Conservation (phyloP, 2,329 filamentous ascomycete species). For the Claviceps cyperi region DNA sequence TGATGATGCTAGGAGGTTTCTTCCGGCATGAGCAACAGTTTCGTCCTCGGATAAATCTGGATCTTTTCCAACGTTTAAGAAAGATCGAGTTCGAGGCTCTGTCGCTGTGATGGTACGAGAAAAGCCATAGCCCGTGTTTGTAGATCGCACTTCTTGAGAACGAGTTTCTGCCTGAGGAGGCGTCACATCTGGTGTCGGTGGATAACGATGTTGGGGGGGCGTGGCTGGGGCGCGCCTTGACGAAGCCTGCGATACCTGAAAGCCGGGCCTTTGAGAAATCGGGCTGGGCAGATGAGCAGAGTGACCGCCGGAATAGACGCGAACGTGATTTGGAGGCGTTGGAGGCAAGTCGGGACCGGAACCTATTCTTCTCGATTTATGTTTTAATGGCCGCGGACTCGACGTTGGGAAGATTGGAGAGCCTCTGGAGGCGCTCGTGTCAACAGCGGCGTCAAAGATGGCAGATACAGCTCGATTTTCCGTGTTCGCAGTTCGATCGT, state of each 20-base stretch:
- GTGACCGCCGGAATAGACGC: slow-evolving; percentile 38
- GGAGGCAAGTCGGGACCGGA: slow-evolving; percentile 40
- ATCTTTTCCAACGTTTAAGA: slow-evolving; percentile 55
- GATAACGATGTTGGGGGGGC: slow-evolving; percentile 50
- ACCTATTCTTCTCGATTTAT: slow-evolving; percentile 26
- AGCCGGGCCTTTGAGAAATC: slow-evolving; percentile 22
- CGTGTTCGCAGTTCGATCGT: slow-evolving; percentile 12
- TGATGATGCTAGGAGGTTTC: slow-evolving; percentile 23
- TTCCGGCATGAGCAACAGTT: slow-evolving; percentile 27
- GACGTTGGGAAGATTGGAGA: slow-evolving; percentile 10
- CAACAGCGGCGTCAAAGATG: slow-evolving; percentile 14
- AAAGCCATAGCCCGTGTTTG: slow-evolving; percentile 30
- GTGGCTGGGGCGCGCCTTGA: slow-evolving; percentile 35
- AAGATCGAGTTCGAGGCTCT: slow-evolving; percentile 54
- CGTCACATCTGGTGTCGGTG: slow-evolving; percentile 62
- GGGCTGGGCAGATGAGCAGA: slow-evolving; percentile 29
- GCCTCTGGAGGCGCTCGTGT: slow-evolving; percentile 9
- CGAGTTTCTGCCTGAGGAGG: slow-evolving; percentile 42
- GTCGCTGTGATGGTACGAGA: slow-evolving; percentile 40
- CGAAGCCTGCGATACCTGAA: slow-evolving; percentile 24
- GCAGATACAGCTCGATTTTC: slow-evolving; percentile 12
- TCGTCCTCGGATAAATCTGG: slow-evolving; percentile 48
- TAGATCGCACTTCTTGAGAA: slow-evolving; percentile 31
- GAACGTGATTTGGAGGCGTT: slow-evolving; percentile 48
- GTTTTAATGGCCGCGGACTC: slow-evolving; percentile 26